Conservation (phyloP, 352 stramenopile genomes). For the Pythium coloratum region DNA sequence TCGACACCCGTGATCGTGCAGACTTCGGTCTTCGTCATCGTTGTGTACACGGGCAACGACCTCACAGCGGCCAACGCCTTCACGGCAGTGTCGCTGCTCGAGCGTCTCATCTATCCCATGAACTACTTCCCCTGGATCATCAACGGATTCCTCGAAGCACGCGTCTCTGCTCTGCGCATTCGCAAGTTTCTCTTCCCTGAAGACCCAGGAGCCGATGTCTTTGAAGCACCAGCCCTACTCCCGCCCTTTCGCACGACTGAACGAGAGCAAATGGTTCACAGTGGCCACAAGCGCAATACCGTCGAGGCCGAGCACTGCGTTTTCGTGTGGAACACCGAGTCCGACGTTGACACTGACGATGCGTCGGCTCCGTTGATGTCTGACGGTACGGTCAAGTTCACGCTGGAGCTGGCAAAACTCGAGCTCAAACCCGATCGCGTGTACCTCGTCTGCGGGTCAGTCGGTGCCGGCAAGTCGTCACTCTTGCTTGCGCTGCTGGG, state of each 20-base stretch:
- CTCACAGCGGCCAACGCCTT: slow-evolving; percentile 82
- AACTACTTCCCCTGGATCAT: slow-evolving; percentile 93
- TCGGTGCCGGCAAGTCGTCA: slow-evolving; percentile 96
- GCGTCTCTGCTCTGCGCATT: slow-evolving; percentile 79
- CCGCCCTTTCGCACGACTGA: slow-evolving; percentile 10
- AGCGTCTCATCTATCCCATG: slow-evolving; percentile 90
- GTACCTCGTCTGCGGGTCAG: slow-evolving; percentile 82
- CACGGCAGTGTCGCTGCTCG: slow-evolving; percentile 82
- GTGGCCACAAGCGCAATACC: slow-evolving; percentile 3
- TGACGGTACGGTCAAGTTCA: slow-evolving; percentile 29
- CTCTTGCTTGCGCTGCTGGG: slow-evolving; percentile 94
- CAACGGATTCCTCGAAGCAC: slow-evolving; percentile 86
- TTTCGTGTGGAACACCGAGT: slow-evolving; percentile 30
- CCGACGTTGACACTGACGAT: not conserved
- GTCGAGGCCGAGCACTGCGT: slow-evolving; percentile 32
- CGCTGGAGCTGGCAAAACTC: slow-evolving; percentile 48
- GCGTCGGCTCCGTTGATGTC: slow-evolving; percentile 20
- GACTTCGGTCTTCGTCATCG: slow-evolving; percentile 76
- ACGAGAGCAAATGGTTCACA: slow-evolving; percentile 2
- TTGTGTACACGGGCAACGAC: slow-evolving; percentile 69
- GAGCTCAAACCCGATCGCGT: slow-evolving; percentile 36
- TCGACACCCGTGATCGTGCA: slow-evolving; percentile 87
- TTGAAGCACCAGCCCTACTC: slow-evolving; percentile 1
- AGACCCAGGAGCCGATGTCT: slow-evolving; percentile 4
- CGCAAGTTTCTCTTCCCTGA: slow-evolving; percentile 64